These are phyloP conservation scores for Jatropha curcas DNA, from an alignment of 345 rosid species.

Conservation along the genomic window DNA sequence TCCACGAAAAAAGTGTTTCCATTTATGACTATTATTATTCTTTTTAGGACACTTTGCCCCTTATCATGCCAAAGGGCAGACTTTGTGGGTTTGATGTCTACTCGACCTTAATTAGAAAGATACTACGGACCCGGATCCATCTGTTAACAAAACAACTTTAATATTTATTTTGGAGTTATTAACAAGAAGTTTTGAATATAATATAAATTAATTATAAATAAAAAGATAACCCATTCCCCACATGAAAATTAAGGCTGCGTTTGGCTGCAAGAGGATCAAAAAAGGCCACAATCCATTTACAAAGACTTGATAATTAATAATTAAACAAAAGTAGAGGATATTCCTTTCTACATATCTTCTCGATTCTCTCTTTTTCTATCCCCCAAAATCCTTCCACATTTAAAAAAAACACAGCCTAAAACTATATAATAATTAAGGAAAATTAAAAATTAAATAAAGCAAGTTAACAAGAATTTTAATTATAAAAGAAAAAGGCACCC, in stretches of 20 bases:
- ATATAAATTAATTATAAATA: slow-evolving; percentile 3
- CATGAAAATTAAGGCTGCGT: slow-evolving; percentile 16
- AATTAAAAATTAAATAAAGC: too few species aligned
- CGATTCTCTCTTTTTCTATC: slow-evolving; percentile 17
- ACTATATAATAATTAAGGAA: neutral
- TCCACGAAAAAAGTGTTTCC: slow-evolving; percentile 15
- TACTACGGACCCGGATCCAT: slow-evolving; percentile 10
- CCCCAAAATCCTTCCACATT: neutral
- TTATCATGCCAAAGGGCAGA: neutral
- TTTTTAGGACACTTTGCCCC: slow-evolving; percentile 7
- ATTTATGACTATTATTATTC: too few species aligned
- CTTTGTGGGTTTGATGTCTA: neutral
- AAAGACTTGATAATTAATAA: slow-evolving; percentile 13
- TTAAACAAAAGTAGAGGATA: slow-evolving; percentile 27
- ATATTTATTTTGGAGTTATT: too few species aligned
- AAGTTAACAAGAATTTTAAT: neutral
- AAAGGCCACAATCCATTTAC: slow-evolving; percentile 43
- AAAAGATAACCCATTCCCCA: slow-evolving; percentile 1
- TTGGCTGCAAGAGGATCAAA: slow-evolving; percentile 36
- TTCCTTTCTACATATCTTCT: slow-evolving; percentile 32
- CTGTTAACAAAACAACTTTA: neutral
- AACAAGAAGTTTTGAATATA: too few species aligned
- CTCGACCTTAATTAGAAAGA: slow-evolving; percentile 20
- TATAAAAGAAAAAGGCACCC: neutral
- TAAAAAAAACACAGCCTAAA: neutral